Conservation (phyloP, 257 asterid species). For the Solanum rostratum region DNA sequence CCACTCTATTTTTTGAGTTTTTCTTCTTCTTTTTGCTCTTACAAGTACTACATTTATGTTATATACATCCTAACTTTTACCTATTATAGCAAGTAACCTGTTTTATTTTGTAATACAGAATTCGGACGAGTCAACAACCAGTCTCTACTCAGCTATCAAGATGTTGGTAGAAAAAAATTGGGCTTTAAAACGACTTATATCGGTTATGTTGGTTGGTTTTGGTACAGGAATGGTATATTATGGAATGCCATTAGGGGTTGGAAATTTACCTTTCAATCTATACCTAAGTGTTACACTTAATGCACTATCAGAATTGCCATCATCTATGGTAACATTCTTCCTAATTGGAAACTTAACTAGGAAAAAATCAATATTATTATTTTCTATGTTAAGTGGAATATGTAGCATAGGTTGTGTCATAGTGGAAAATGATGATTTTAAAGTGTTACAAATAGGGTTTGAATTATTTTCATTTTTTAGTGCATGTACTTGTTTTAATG, state of each 20-base stretch:
- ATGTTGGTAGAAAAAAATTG: constrained; percentile 27
- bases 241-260: constrained; percentile 70
- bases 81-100: not conserved
- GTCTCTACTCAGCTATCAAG: constrained; percentile 34
- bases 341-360: constrained; percentile 31
- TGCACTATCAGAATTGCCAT: constrained; percentile 54
- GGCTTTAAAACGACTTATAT: constrained; percentile 33
- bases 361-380: constrained; percentile 16
- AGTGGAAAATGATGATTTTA: not conserved
- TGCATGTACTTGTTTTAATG: constrained; percentile 40
- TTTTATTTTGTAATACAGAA: not conserved
- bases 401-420: constrained; percentile 40
- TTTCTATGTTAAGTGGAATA: constrained; percentile 36
- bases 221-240: constrained; percentile 55
- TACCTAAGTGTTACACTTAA: constrained; percentile 48
- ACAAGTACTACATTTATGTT: not conserved
- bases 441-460: constrained; percentile 24
- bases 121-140: not conserved
- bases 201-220: constrained; percentile 41
- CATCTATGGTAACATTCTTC: constrained; percentile 23
- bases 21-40: not conserved
- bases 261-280: constrained; percentile 25
- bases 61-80: not conserved
- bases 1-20: not conserved
- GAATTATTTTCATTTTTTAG: constrained; percentile 48